Base-by-base conservation (phyloP, 768 basidiomycete species). In the Tulasnella sp. region DNA sequence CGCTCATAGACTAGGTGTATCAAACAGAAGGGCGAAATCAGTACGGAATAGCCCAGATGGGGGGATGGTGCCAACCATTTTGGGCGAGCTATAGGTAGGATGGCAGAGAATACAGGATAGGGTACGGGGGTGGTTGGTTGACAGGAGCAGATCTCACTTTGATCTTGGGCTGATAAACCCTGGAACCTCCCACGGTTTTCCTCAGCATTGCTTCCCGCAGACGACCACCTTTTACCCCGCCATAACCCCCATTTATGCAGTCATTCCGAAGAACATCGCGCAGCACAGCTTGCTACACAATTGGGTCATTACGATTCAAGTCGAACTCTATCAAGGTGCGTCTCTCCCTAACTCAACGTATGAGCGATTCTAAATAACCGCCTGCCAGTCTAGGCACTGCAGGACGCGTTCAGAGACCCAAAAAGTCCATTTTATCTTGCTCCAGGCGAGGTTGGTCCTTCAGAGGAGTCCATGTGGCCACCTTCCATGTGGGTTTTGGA, bases 391-490 rank as follows among this genome's bases (percentile, higher is more conserved):
- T 63, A 84, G 83, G 73, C 73, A n/a, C 73, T 84, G 6, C 80
- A 75, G 64, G 75, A 75, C 4, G 76, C 77, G 9, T 84, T 84
- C 63, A 73, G 73, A 31, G 78, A 84, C 61, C 80, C 81, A 2
- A 69, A 72, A 0, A 82, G 82, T 1, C 83, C 82, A n/a, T 84
- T 76, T 63, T 72, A 83, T 59, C 71, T 83, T 45, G 70, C 78
- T 2, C 79, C 79, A 25, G 81, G 82, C 6, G 70, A 75, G 11
- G 66, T 68, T 60, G 83, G 82, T 1, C 83, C 82, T 19, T 57
- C 55, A n/a, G 55, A 57, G 19, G 55, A 36, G 4, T 36, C 39
- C 25, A 48, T 48, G 46, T 48, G 46, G 46, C 46, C 46, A 25
- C 29, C 29, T 31, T n/a, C n/a, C n/a, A n/a, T n/a, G n/a, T n/a